Evolutionary conservation across 768 basidiomycete genomes (phyloP).

Genomic region (Lactarius psammicola): DNA sequence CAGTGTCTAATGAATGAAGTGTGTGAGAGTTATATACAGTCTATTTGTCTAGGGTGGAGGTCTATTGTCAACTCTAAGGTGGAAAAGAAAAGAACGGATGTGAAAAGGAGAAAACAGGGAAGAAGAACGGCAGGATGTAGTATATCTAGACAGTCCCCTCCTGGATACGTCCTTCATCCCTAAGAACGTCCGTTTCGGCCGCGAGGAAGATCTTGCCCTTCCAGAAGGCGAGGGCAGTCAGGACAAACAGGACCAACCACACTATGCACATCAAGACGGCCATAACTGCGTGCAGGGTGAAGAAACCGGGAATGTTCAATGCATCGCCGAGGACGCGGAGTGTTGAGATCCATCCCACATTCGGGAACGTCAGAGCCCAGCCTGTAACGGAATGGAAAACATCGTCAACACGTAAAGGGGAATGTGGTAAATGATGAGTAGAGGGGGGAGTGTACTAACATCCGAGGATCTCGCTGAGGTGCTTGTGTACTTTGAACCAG

Average conservation of each 20-base stretch:
- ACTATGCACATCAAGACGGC: slow-evolving; percentile 41
- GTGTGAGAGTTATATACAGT: background rate
- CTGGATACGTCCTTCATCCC: slow-evolving; percentile 32
- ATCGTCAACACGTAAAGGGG: background rate
- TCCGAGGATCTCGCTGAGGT: slow-evolving; percentile 47
- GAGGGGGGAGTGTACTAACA: slow-evolving; percentile 40
- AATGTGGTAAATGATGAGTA: background rate
- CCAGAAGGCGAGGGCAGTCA: slow-evolving; percentile 44
- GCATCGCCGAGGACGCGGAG: slow-evolving; percentile 43
- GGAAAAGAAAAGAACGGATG: background rate
- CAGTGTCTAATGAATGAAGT: background rate
- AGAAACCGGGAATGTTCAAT: slow-evolving; percentile 42
- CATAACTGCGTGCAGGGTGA: slow-evolving; percentile 42
- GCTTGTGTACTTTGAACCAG: slow-evolving; percentile 50
- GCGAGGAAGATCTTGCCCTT: slow-evolving; percentile 46
- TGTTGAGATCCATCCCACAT: slow-evolving; percentile 49
- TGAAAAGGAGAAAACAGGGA: background rate
- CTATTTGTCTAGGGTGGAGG: background rate
- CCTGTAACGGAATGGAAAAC: slow-evolving; percentile 28
- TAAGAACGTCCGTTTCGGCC: slow-evolving; percentile 43
- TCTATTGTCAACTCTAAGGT: background rate
- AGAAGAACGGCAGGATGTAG: background rate
- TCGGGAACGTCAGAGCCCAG: slow-evolving; percentile 50
- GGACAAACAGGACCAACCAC: slow-evolving; percentile 43
- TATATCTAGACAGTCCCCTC: slow-evolving; percentile 14